Evolutionary conservation across 441 rosid species (phyloP), one percentile per base, ranked within the genome.

Genomic region (Macaranga tanarius): DNA sequence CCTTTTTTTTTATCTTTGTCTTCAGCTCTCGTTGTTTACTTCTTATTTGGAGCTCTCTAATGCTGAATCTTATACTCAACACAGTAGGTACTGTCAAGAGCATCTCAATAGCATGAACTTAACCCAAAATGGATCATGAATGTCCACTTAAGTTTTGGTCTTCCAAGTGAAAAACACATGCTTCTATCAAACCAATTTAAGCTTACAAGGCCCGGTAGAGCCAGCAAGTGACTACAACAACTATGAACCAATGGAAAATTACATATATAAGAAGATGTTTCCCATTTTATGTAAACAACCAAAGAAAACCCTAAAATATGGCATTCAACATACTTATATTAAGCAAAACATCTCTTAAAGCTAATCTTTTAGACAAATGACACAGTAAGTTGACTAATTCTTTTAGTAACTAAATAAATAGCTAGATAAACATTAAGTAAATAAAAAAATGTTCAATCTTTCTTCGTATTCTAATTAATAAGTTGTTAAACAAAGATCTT

Each of bases 81-180:
- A 34, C 10, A 40, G 60, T 11, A 22, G 15, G 66, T 51, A 54
- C 62, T 42, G 38, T 28, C 38, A 63, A 22, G 48, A 60, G 16
- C 17, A 5, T 7, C 22, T 25, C 12, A 58, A 44, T 19, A 63
- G 54, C 62, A 47, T n/a, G 40, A 54, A 55, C 65, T 66, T 62
- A 19, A 28, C 40, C 45, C 44, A 57, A 70, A 71, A n/a, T n/a
- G n/a, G n/a, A 54, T 48, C 66, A 47, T n/a, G 2, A 71, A 25
- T 44, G 31, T 48, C 55, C n/a, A n/a, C n/a, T n/a, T n/a, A n/a
- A n/a, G n/a, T n/a, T n/a, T n/a, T n/a, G n/a, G n/a, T n/a, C n/a
- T 40, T 57, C 57, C 48, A 65, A 62, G 34, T 42, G 31, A 28
- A 7, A 56, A 62, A 38, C n/a, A 63, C 26, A 28, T 22, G 19